These are phyloP conservation scores for Coleophoma crateriformis DNA, from an alignment of 2,329 filamentous ascomycete genomes.

Conservation along the genomic window DNA sequence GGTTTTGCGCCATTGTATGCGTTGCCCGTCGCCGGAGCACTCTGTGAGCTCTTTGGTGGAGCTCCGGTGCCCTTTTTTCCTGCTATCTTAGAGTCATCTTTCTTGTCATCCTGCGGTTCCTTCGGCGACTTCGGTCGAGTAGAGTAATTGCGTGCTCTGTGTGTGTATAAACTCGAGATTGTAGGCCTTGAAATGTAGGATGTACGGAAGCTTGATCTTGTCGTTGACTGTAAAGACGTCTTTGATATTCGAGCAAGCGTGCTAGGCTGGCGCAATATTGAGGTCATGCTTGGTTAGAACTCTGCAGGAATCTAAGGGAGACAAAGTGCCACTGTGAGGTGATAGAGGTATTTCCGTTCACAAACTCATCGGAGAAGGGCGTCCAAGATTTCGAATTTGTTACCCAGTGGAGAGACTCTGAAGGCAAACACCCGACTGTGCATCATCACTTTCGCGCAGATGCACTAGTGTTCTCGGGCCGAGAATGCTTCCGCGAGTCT, in stretches of 20 bases:
- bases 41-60: conserved; percentile 15
- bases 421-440: neutral
- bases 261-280: conserved; percentile 60
- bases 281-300: conserved; percentile 51
- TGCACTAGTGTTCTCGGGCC: no score
- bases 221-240: conserved; percentile 45
- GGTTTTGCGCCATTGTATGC: conserved; percentile 34
- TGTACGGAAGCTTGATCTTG: conserved; percentile 39
- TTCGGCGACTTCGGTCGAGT: conserved; percentile 7
- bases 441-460: no score
- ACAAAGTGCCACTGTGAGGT: conserved; percentile 10
- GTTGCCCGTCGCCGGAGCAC: conserved; percentile 36
- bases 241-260: conserved; percentile 58
- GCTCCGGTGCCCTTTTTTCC: conserved; percentile 27
- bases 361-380: conserved; percentile 13
- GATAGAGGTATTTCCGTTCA: conserved; percentile 10
- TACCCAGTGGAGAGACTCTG: neutral
- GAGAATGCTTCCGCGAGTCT: no score
- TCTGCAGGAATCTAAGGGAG: conserved; percentile 3
- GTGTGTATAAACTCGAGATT: conserved; percentile 27
- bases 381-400: neutral
- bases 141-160: conserved; percentile 16
- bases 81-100: conserved; percentile 17
- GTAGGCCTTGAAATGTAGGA: conserved; percentile 32
- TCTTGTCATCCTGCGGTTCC: conserved; percentile 10